Percentiles rank a stretch among this genome's conserved stretches.
These are phyloP conservation scores for Candida ponderosae DNA, from an alignment of 805 yeast genomes.

Conservation along the genomic window DNA sequence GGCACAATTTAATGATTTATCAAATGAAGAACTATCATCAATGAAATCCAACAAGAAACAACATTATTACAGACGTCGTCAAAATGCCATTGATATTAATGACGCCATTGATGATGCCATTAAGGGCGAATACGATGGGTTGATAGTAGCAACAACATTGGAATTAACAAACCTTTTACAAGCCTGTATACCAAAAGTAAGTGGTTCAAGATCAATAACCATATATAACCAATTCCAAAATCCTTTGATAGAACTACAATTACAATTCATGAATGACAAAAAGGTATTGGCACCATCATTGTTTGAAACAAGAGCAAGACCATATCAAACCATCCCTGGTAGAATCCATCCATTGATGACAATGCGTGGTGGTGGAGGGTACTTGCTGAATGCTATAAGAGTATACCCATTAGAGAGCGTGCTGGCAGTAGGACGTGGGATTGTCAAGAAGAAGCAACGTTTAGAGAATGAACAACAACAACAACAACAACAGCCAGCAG, in stretches of 20 bases:
- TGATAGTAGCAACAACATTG: conserved; percentile 67
- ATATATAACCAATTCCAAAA: conserved; percentile 81
- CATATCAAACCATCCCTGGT: conserved; percentile 90
- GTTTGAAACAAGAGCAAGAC: conserved; percentile 73
- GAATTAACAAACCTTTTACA: conserved; percentile 61
- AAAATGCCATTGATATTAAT: conserved; percentile 42
- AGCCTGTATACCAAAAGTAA: conserved; percentile 50
- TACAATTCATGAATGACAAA: conserved; percentile 55
- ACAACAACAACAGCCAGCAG: no score
- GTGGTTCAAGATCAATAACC: conserved; percentile 84
- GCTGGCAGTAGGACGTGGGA: conserved; percentile 61
- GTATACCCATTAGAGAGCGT: conserved; percentile 65
- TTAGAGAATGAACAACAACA: conserved; percentile 5
- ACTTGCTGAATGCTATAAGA: conserved; percentile 65
- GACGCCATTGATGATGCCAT: conserved; percentile 41
- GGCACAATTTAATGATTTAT: conserved; percentile 36
- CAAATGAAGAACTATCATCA: conserved; percentile 44
- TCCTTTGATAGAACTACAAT: conserved; percentile 63
- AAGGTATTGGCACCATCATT: conserved; percentile 78
- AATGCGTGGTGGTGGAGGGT: conserved; percentile 88
- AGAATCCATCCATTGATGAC: conserved; percentile 95
- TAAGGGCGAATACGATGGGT: conserved; percentile 59
- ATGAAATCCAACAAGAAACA: conserved; percentile 53
- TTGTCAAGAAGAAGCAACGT: conserved; percentile 30
- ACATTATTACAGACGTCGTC: conserved; percentile 60